phyloP scores from a whole-genome alignment of 371 early-diverging fungal species.

The Syncephalastrum racemosum region DNA sequence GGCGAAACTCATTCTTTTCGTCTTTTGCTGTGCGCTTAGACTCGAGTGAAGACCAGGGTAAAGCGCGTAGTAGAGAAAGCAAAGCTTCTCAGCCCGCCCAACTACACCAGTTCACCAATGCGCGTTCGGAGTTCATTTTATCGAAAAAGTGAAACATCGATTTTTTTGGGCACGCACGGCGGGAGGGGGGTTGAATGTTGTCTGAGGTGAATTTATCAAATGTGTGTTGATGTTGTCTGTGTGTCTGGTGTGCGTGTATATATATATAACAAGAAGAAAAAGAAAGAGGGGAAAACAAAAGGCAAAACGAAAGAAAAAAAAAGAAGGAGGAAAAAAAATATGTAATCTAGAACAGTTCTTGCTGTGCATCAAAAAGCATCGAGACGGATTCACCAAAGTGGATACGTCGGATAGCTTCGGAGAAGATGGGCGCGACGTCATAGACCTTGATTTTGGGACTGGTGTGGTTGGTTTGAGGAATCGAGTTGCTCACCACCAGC shows the following conservation, averaged over 20 bases:
- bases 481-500: constrained; percentile 88
- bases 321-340: neutral
- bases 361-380: constrained; percentile 70
- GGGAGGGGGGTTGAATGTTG: too few species aligned
- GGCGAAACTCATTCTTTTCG: constrained; percentile 19
- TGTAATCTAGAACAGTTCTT: constrained; percentile 26
- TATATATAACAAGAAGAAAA: constrained; percentile 1
- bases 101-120: too few species aligned
- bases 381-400: constrained; percentile 95
- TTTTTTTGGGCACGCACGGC: too few species aligned
- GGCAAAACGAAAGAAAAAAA: neutral
- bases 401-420: constrained; percentile 93
- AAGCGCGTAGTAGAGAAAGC: too few species aligned
- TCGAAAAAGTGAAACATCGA: too few species aligned
- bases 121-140: too few species aligned
- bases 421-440: constrained; percentile 85
- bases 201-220: too few species aligned
- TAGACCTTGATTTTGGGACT: constrained; percentile 73
- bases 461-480: constrained; percentile 84
- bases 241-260: neutral
- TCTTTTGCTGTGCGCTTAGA: too few species aligned
- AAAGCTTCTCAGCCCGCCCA: too few species aligned
- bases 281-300: constrained; percentile 7
- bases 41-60: too few species aligned
- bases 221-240: too few species aligned